Conservation (phyloP, 768 basidiomycete species). For the Rhodotorula toruloides region DNA sequence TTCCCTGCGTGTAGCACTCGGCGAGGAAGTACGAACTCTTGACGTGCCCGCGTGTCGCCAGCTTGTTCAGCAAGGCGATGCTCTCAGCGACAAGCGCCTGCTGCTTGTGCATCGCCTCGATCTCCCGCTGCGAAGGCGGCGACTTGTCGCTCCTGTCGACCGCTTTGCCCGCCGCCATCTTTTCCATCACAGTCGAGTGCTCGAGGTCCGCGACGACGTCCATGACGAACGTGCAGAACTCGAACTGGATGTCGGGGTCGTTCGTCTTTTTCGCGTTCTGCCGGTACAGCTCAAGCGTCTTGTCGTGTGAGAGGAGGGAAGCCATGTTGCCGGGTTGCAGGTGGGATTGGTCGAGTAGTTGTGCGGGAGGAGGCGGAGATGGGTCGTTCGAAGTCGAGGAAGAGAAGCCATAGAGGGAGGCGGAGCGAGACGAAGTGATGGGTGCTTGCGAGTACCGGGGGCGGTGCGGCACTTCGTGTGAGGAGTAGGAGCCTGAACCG, state of each 20-base stretch:
- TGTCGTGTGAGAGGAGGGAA: slow-evolving; percentile 86
- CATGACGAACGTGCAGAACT: slow-evolving; percentile 98
- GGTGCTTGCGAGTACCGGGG: slow-evolving; percentile 30
- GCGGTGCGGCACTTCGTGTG: slow-evolving; percentile 13
- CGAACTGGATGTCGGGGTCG: slow-evolving; percentile 94
- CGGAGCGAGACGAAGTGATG: slow-evolving; percentile 22
- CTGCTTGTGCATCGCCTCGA: slow-evolving; percentile 45
- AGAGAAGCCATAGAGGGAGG: slow-evolving; percentile 24
- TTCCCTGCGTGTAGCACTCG: slow-evolving; percentile 92
- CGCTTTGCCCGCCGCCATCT: not conserved
- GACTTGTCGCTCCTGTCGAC: not conserved
- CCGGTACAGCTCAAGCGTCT: slow-evolving; percentile 93
- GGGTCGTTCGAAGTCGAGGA: not conserved
- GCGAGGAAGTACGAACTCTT: slow-evolving; percentile 96
- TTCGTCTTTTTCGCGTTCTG: slow-evolving; percentile 98
- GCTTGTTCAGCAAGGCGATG: slow-evolving; percentile 73
- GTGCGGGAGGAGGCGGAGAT: slow-evolving; percentile 17
- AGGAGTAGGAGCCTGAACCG: slow-evolving; percentile 29
- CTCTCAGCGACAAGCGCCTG: slow-evolving; percentile 84
- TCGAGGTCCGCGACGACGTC: slow-evolving; percentile 81
- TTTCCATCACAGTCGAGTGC: slow-evolving; percentile 50
- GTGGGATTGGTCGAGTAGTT: slow-evolving; percentile 42
- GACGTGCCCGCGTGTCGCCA: slow-evolving; percentile 89
- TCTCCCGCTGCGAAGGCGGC: slow-evolving; percentile 9
- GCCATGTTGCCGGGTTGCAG: slow-evolving; percentile 67